phyloP scores from a whole-genome alignment of 768 basidiomycete genomes.

The Lactarius quietus region DNA sequence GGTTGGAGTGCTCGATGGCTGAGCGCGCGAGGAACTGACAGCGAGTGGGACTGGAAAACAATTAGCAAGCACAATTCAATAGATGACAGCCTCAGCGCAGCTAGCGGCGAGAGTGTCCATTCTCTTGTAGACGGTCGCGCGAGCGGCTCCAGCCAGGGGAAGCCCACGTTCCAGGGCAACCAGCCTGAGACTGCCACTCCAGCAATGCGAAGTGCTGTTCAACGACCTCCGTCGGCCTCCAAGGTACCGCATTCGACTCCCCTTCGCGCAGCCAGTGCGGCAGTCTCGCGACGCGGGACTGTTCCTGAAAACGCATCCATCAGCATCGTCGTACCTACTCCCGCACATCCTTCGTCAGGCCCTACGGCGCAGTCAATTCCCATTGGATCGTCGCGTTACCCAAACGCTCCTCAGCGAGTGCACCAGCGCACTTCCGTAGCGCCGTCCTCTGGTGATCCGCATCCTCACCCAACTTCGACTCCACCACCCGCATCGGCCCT shows the following conservation, averaged over 20 bases:
- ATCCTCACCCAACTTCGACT: conserved; percentile 61
- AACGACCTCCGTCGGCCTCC: conserved; percentile 13
- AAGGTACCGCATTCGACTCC: conserved; percentile 18
- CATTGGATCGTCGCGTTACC: conserved; percentile 44
- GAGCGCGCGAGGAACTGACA: conserved; percentile 38
- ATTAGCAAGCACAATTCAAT: conserved; percentile 39
- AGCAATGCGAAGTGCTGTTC: conserved; percentile 3
- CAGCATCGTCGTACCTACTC: conserved; percentile 3
- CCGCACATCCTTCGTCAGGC: conserved; percentile 18
- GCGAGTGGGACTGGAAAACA: conserved; percentile 71
- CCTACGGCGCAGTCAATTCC: conserved; percentile 39
- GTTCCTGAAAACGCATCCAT: conserved; percentile 14
- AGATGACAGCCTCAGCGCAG: conserved; percentile 46
- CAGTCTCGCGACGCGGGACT: conserved; percentile 15
- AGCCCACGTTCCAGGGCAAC: conserved; percentile 20
- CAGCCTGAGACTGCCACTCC: not conserved
- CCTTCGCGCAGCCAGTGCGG: conserved; percentile 14
- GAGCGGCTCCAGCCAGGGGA: conserved; percentile 22
- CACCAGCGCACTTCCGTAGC: conserved; percentile 31
- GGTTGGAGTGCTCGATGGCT: conserved; percentile 64
- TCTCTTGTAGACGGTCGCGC: conserved; percentile 25
- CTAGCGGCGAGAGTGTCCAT: conserved; percentile 48
- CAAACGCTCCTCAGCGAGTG: conserved; percentile 46
- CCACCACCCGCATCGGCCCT: conserved; percentile 68
- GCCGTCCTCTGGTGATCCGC: conserved; percentile 53